Evolutionary conservation across 805 yeast species (phyloP).

Genomic region (Pichia gijzeniarum): DNA sequence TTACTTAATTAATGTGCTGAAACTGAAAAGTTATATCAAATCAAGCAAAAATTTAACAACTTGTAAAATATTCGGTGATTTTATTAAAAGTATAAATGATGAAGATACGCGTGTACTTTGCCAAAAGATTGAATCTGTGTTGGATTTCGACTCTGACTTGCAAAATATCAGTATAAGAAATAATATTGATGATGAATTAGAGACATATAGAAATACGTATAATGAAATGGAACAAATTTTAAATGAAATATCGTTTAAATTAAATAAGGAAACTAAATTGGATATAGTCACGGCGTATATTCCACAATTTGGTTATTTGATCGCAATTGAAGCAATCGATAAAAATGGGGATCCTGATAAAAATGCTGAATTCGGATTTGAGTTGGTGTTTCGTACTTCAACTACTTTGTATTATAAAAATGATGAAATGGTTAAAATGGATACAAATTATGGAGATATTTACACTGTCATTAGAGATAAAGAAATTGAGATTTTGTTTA

Average conservation of each 20-base stretch:
- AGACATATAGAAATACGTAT: slow-evolving; percentile 23
- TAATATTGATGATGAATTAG: slow-evolving; percentile 27
- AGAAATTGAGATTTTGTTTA: slow-evolving; percentile 36
- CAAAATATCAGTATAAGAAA: slow-evolving; percentile 26
- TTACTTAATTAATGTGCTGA: slow-evolving; percentile 19
- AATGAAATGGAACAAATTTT: slow-evolving; percentile 30
- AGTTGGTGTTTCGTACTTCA: slow-evolving; percentile 32
- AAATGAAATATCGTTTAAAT: slow-evolving; percentile 18
- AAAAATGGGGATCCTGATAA: neutral
- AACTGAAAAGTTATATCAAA: slow-evolving; percentile 14
- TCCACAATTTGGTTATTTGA: slow-evolving; percentile 40
- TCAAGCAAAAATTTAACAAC: neutral
- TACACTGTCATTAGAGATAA: slow-evolving; percentile 34
- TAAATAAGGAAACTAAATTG: slow-evolving; percentile 6
- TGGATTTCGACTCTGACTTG: slow-evolving; percentile 33
- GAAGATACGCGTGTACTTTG: slow-evolving; percentile 12
- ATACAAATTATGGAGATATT: slow-evolving; percentile 36
- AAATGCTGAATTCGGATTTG: slow-evolving; percentile 22
- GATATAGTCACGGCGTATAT: slow-evolving; percentile 31
- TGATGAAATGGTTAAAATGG: slow-evolving; percentile 26
- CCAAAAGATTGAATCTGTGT: slow-evolving; percentile 20
- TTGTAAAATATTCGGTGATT: slow-evolving; percentile 13
- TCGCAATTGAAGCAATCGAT: slow-evolving; percentile 22
- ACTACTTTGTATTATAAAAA: slow-evolving; percentile 34
- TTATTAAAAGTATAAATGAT: slow-evolving; percentile 14